Evolutionary conservation across 75 land plant species (phyloP).

Genomic region (Azolla pinnata): DNA sequence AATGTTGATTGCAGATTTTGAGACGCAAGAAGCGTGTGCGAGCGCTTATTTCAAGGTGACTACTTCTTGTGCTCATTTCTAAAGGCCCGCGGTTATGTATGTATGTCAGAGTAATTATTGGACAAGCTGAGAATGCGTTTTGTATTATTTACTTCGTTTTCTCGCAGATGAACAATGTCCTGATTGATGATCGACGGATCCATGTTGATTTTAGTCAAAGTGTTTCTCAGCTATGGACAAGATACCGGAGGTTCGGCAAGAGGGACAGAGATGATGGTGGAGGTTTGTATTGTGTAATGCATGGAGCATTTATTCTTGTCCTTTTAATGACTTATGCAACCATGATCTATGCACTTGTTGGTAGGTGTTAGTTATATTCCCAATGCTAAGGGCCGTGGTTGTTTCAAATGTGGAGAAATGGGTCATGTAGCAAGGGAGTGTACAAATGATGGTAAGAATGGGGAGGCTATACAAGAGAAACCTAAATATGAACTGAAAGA

Average conservation of each 20-base stretch:
- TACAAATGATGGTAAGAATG: conserved; percentile 18
- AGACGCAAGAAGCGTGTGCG: conserved; percentile 69
- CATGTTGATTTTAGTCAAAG: conserved; percentile 99
- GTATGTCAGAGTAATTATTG: not conserved
- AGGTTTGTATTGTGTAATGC: conserved; percentile 2
- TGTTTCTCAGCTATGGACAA: conserved; percentile 81
- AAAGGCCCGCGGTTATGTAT: not conserved
- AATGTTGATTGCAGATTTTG: conserved; percentile 58
- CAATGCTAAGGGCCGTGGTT: conserved; percentile 38
- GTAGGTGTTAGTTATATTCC: conserved; percentile 14
- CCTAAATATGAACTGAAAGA: conserved; percentile 63
- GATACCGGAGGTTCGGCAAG: conserved; percentile 55
- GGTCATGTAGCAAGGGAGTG: conserved; percentile 81
- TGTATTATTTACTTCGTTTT: no score
- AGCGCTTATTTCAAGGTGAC: conserved; percentile 91
- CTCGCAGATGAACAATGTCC: conserved; percentile 98
- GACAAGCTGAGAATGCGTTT: no score
- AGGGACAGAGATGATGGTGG: conserved; percentile 30
- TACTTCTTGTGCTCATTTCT: no score
- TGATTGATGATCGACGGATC: conserved; percentile 94
- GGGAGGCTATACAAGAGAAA: conserved; percentile 16
- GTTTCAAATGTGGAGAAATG: conserved; percentile 78
- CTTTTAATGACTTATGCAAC: not conserved
- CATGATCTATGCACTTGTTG: no score
- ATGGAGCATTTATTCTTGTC: not conserved